These are phyloP conservation scores for Podila minutissima DNA, from an alignment of 192 early-diverging fungal genomes.

Conservation along the genomic window DNA sequence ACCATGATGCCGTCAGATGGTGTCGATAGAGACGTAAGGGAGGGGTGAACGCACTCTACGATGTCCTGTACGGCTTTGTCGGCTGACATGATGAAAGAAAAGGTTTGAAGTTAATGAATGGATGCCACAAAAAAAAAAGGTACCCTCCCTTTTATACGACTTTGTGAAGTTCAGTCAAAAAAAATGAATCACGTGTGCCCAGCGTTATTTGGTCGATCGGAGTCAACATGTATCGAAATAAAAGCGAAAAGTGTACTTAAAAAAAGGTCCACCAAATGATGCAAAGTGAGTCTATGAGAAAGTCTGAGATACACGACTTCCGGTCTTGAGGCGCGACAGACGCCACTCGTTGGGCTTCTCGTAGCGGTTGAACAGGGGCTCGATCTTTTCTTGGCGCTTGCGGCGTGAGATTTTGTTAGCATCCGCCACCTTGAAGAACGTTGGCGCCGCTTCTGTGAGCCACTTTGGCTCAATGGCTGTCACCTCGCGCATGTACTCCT, in stretches of 20 bases:
- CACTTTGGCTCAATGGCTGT: slow-evolving; percentile 91
- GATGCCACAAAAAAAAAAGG: background rate
- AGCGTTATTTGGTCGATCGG: background rate
- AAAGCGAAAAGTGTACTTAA: background rate
- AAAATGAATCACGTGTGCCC: background rate
- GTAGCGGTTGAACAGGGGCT: slow-evolving; percentile 92
- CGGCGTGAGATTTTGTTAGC: slow-evolving; percentile 93
- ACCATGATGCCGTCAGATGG: background rate
- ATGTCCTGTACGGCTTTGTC: slow-evolving; percentile 40
- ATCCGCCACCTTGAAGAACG: slow-evolving; percentile 97
- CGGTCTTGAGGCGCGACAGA: slow-evolving; percentile 80
- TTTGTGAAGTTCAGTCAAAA: background rate
- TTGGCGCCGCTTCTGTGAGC: slow-evolving; percentile 96
- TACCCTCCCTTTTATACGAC: background rate
- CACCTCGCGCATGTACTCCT: slow-evolving; percentile 93
- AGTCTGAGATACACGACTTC: slow-evolving; percentile 79
- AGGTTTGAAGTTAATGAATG: slow-evolving; percentile 5
- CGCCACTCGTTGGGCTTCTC: slow-evolving; percentile 98
- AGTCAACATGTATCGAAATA: background rate
- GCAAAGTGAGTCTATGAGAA: slow-evolving; percentile 53
- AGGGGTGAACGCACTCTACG: slow-evolving; percentile 15
- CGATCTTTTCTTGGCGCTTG: slow-evolving; percentile 92
- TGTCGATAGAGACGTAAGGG: background rate
- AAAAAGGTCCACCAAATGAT: background rate
- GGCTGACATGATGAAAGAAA: slow-evolving; percentile 30